Percentiles rank a stretch among this genome's conserved stretches.
phyloP scores from a whole-genome alignment of 2,329 filamentous ascomycete species.

The Scytalidium sp. region DNA sequence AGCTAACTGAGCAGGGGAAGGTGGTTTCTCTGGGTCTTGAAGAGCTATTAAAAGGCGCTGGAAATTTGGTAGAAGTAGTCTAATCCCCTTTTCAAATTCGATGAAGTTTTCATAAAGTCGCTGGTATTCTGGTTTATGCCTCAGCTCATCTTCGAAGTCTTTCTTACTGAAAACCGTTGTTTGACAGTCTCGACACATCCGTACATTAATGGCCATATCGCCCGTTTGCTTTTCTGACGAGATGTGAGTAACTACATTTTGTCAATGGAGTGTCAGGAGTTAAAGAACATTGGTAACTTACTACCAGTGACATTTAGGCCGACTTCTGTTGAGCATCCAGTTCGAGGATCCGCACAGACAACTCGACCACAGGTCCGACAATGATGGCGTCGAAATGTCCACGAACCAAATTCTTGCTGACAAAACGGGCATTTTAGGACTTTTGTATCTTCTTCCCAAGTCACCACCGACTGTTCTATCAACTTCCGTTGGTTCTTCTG shows the following conservation, averaged over 20 bases:
- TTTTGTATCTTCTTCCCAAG: conserved; percentile 87
- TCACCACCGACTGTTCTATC: conserved; percentile 88
- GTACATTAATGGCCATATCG: conserved; percentile 72
- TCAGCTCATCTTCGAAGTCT: conserved; percentile 61
- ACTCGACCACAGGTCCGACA: conserved; percentile 92
- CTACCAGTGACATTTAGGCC: conserved; percentile 71
- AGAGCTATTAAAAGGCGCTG: conserved; percentile 62
- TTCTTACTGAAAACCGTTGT: conserved; percentile 64
- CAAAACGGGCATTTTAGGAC: conserved; percentile 88
- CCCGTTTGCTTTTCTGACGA: conserved; percentile 44
- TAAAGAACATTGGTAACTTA: conserved; percentile 36
- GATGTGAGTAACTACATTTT: conserved; percentile 31
- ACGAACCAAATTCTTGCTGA: conserved; percentile 90
- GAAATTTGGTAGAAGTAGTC: conserved; percentile 64
- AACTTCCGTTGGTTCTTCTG: conserved; percentile 75
- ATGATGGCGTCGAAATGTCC: conserved; percentile 91
- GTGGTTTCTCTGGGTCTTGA: conserved; percentile 59
- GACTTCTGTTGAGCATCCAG: conserved; percentile 80
- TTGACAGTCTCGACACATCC: conserved; percentile 90
- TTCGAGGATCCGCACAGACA: conserved; percentile 84
- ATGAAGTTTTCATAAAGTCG: conserved; percentile 65
- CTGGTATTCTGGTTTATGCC: conserved; percentile 56
- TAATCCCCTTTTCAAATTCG: conserved; percentile 70
- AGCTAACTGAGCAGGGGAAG: conserved; percentile 49
- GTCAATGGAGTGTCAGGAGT: conserved; percentile 15